phyloP scores from a whole-genome alignment of 2,329 filamentous ascomycete species.

The Xylaria sp. region DNA sequence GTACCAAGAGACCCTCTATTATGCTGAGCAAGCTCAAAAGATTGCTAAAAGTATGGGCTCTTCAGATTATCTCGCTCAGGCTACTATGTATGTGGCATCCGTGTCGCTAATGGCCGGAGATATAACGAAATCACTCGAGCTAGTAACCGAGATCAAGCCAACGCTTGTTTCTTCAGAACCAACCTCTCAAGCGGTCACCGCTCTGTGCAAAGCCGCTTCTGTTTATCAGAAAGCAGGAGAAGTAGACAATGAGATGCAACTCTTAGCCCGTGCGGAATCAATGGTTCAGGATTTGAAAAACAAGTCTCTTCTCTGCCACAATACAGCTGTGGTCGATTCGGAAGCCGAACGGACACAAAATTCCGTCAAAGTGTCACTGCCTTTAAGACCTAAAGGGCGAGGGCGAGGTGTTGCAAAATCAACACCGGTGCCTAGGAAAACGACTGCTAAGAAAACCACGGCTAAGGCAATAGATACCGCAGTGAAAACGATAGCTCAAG shows the following conservation, averaged over 20 bases:
- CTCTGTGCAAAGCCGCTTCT: slow-evolving; percentile 67
- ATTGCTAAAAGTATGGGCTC: slow-evolving; percentile 77
- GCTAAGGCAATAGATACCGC: slow-evolving; percentile 44
- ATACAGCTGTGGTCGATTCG: slow-evolving; percentile 47
- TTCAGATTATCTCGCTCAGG: slow-evolving; percentile 66
- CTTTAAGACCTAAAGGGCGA: slow-evolving; percentile 39
- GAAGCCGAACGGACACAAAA: slow-evolving; percentile 53
- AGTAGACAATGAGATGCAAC: slow-evolving; percentile 55
- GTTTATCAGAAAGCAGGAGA: slow-evolving; percentile 65
- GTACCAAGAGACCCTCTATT: slow-evolving; percentile 88
- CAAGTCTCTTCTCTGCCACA: slow-evolving; percentile 32
- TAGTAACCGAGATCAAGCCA: slow-evolving; percentile 65
- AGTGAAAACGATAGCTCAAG: slow-evolving; percentile 31
- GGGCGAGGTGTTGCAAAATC: slow-evolving; percentile 40
- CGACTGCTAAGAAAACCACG: slow-evolving; percentile 44
- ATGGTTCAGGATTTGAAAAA: slow-evolving; percentile 55
- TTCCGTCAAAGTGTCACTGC: slow-evolving; percentile 49
- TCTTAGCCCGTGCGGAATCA: slow-evolving; percentile 62
- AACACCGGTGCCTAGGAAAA: slow-evolving; percentile 29
- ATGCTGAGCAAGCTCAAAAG: slow-evolving; percentile 84
- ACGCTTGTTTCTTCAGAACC: slow-evolving; percentile 61
- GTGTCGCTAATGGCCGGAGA: slow-evolving; percentile 69
- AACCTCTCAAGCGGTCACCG: slow-evolving; percentile 57
- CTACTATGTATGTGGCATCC: slow-evolving; percentile 65
- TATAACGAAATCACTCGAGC: slow-evolving; percentile 66